Percentiles rank a stretch among this genome's conserved stretches.
These are phyloP conservation scores for Paramecium tetraurelia DNA, from an alignment of 73 alveolate genomes.

Conservation along the genomic window DNA sequence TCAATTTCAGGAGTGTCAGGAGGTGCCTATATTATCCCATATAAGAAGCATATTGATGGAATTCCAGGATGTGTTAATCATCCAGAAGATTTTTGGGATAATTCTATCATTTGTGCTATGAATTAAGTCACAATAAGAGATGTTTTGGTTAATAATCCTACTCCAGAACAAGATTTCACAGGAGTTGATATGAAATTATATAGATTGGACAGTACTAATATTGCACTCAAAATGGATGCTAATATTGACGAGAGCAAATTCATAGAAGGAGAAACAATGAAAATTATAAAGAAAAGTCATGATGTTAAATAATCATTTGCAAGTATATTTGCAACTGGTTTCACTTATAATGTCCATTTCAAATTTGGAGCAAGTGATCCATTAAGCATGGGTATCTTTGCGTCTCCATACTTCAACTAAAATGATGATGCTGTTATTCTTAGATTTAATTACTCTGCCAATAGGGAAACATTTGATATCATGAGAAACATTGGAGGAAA, in stretches of 20 bases:
- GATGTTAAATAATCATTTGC: conserved; percentile 44
- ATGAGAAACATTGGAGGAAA: conserved; percentile 31
- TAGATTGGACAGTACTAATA: neutral
- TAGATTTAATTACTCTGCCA: conserved; percentile 51
- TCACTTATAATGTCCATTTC: conserved; percentile 43
- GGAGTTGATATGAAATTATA: conserved; percentile 18
- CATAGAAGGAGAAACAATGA: conserved; percentile 24
- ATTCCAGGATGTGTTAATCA: conserved; percentile 10
- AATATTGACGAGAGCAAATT: neutral
- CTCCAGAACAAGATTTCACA: neutral
- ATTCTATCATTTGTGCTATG: conserved; percentile 44
- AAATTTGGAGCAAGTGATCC: conserved; percentile 47
- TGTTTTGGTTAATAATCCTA: conserved; percentile 36
- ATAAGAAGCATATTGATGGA: conserved; percentile 30
- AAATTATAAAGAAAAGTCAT: neutral
- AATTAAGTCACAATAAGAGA: conserved; percentile 35
- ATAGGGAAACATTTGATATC: conserved; percentile 56
- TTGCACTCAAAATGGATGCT: neutral
- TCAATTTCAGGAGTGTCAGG: conserved; percentile 32
- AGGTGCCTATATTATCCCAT: conserved; percentile 55
- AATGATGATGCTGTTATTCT: neutral
- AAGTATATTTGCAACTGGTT: conserved; percentile 41
- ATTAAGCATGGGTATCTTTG: conserved; percentile 6
- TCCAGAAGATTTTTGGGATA: conserved; percentile 38
- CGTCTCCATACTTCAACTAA: conserved; percentile 51